Conservation (phyloP, 352 stramenopile genomes). For the Lagenidium giganteum region DNA sequence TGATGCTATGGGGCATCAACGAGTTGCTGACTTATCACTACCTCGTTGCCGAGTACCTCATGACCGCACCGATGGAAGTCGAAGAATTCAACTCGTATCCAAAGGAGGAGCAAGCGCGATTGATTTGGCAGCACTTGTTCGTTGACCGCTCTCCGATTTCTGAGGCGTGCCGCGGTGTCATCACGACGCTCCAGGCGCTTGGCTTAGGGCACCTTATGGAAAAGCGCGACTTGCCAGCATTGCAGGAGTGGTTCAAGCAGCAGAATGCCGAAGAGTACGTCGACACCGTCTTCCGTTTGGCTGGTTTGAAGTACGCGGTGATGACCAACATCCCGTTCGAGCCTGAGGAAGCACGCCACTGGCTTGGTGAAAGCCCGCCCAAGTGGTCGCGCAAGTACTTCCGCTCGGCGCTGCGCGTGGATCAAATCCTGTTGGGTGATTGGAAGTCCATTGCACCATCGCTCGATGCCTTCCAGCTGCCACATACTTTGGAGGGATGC, state of each 20-base stretch:
- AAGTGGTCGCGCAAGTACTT: slow-evolving; percentile 72
- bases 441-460: slow-evolving; percentile 65
- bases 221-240: slow-evolving; percentile 68
- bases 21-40: slow-evolving; percentile 96
- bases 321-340: slow-evolving; percentile 96
- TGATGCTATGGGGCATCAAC: slow-evolving; percentile 93
- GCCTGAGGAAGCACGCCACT: slow-evolving; percentile 44
- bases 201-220: slow-evolving; percentile 62
- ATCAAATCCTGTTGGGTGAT: slow-evolving; percentile 89
- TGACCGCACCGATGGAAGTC: slow-evolving; percentile 72
- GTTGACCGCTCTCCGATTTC: slow-evolving; percentile 83
- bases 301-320: slow-evolving; percentile 86
- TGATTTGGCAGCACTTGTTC: slow-evolving; percentile 92
- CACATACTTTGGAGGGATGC: slow-evolving; percentile 72
- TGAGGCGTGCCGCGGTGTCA: slow-evolving; percentile 87
- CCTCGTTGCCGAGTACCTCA: slow-evolving; percentile 92
- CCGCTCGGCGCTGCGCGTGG: slow-evolving; percentile 87
- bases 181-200: slow-evolving; percentile 83
- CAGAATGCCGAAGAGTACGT: slow-evolving; percentile 72
- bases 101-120: slow-evolving; percentile 74
- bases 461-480: slow-evolving; percentile 42
- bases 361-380: slow-evolving; percentile 38
- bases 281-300: slow-evolving; percentile 63
- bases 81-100: slow-evolving; percentile 77
- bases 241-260: slow-evolving; percentile 80